Evolutionary conservation across 2,329 filamentous ascomycete genomes (phyloP).

Genomic region (Ophiostoma piceae): DNA sequence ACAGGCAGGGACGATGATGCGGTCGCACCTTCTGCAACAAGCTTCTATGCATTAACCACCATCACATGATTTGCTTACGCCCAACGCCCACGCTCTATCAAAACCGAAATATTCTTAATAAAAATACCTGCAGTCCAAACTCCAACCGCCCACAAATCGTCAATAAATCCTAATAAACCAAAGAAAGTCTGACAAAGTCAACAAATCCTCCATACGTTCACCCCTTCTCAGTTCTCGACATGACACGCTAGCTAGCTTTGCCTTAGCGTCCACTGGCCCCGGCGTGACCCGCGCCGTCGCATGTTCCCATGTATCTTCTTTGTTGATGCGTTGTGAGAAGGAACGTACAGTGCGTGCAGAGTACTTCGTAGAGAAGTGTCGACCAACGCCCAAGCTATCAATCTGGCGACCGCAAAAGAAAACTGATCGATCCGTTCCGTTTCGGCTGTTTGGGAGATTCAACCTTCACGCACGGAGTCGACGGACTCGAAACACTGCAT

Average conservation of each 20-base stretch:
- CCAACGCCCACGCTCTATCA: background rate
- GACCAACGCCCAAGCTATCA: background rate
- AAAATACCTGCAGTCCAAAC: background rate
- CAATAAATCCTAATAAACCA: background rate
- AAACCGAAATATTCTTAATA: background rate
- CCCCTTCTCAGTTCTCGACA: conserved; percentile 1
- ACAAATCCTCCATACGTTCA: background rate
- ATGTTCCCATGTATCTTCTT: background rate
- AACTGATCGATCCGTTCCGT: background rate
- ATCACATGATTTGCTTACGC: background rate
- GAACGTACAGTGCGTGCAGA: background rate
- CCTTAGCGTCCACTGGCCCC: conserved; percentile 9
- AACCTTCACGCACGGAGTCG: background rate
- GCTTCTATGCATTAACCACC: background rate
- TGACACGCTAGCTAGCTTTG: background rate
- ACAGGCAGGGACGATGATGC: conserved; percentile 10
- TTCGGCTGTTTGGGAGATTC: background rate
- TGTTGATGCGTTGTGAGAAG: background rate
- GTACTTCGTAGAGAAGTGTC: background rate
- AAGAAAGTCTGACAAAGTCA: background rate
- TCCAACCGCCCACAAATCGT: background rate
- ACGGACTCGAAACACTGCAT: conserved; percentile 2
- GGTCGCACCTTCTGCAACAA: background rate
- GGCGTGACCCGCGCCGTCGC: conserved; percentile 2
- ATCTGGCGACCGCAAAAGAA: background rate